phyloP scores from a whole-genome alignment of 495 filamentous ascomycete genomes.

The Sordaria brevicollis region DNA sequence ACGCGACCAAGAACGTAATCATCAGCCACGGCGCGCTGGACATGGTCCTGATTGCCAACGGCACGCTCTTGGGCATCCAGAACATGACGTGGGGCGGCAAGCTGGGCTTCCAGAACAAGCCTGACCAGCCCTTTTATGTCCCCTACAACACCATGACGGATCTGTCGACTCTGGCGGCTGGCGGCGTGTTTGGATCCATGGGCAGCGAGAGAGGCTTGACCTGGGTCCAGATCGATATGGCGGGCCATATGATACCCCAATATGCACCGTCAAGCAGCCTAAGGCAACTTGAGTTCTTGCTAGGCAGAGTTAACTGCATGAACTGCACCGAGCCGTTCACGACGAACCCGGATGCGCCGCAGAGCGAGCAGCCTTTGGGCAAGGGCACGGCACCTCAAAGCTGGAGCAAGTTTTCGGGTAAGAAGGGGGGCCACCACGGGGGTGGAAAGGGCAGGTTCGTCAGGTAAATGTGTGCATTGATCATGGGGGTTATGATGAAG shows the following conservation, averaged over 20 bases:
- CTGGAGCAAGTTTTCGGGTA: conserved; percentile 10
- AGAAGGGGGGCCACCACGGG: not conserved
- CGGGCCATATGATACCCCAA: conserved; percentile 58
- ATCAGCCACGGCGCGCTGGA: conserved; percentile 56
- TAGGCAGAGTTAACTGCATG: conserved; percentile 45
- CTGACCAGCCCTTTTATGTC: conserved; percentile 51
- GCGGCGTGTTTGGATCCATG: conserved; percentile 49
- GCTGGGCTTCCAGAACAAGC: conserved; percentile 54
- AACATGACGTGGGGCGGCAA: conserved; percentile 77
- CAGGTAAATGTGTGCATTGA: not conserved
- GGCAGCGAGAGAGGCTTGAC: conserved; percentile 63
- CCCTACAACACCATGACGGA: conserved; percentile 44
- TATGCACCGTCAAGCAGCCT: conserved; percentile 53
- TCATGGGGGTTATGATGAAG: not conserved
- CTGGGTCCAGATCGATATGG: conserved; percentile 46
- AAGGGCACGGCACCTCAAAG: conserved; percentile 20
- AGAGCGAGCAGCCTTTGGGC: conserved; percentile 15
- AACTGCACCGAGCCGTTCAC: conserved; percentile 24
- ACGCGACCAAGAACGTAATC: conserved; percentile 56
- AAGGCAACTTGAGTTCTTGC: conserved; percentile 59
- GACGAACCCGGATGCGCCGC: conserved; percentile 6
- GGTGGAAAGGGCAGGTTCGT: not conserved
- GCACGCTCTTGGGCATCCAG: conserved; percentile 62
- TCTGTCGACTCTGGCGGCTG: conserved; percentile 32
- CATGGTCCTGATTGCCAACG: conserved; percentile 50